These are phyloP conservation scores for Lactarius sanguifluus DNA, from an alignment of 768 basidiomycete genomes.

Conservation along the genomic window DNA sequence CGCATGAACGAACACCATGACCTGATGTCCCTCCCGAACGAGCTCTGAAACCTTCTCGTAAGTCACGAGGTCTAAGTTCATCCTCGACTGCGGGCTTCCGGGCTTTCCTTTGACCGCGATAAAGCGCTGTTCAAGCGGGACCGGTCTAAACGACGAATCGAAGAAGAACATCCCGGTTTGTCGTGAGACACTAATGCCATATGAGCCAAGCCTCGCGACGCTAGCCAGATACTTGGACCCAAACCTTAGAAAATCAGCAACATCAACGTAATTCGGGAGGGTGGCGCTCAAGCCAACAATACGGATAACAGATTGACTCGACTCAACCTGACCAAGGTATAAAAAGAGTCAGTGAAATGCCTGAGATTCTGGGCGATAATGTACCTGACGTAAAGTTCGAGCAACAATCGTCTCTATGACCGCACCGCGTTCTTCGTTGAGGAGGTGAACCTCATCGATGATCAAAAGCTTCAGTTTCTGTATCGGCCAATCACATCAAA, in stretches of 20 bases:
- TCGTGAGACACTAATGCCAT: conserved; percentile 66
- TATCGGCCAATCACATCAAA: not conserved
- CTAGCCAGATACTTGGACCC: conserved; percentile 24
- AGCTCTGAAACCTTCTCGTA: conserved; percentile 90
- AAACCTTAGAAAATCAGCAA: conserved; percentile 90
- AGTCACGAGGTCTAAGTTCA: conserved; percentile 83
- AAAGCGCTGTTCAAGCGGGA: conserved; percentile 97
- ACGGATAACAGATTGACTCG: conserved; percentile 91
- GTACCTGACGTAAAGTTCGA: conserved; percentile 83
- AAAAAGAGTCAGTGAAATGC: conserved; percentile 4
- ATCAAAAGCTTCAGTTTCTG: conserved; percentile 92
- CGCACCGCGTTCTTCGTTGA: conserved; percentile 97
- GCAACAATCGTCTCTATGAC: conserved; percentile 99
- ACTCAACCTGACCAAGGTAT: conserved; percentile 69
- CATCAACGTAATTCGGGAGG: conserved; percentile 94
- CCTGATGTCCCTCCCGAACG: conserved; percentile 91
- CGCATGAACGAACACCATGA: conserved; percentile 99
- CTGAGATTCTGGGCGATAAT: conserved; percentile 11
- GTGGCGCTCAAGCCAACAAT: conserved; percentile 97
- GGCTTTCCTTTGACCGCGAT: conserved; percentile 90
- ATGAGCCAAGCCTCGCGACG: conserved; percentile 17
- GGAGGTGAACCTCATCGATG: conserved; percentile 95
- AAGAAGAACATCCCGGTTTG: conserved; percentile 93
- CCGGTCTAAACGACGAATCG: conserved; percentile 94
- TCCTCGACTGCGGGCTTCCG: conserved; percentile 66